phyloP scores from a whole-genome alignment of 1,284 basidiomycete genomes.

The Pyrrhoderma lamaoense region DNA sequence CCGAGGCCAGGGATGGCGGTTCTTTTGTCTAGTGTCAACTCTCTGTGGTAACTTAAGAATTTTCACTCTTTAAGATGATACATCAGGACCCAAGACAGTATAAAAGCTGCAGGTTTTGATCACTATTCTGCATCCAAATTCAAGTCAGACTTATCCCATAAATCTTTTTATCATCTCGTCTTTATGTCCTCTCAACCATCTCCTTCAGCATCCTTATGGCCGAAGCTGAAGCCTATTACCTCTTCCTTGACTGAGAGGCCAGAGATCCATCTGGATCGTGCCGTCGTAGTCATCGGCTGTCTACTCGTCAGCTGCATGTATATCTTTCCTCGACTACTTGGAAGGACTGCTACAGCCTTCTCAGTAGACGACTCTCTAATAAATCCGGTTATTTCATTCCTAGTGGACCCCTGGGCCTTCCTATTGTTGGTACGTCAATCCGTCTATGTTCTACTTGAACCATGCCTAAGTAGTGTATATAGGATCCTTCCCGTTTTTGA shows the following conservation, averaged over 20 bases:
- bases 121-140: no score
- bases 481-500: slow-evolving; percentile 25
- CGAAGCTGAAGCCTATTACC: slow-evolving; percentile 7
- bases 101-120: no score
- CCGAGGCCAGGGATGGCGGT: no score
- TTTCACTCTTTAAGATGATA: no score
- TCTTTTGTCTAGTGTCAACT: no score
- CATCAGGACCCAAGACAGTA: no score
- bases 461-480: not conserved
- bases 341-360: not conserved
- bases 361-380: slow-evolving; percentile 5
- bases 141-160: no score
- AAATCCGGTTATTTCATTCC: slow-evolving; percentile 9
- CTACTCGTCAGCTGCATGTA: not conserved
- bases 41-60: no score
- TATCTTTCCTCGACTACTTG: not conserved
- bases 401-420: slow-evolving; percentile 8
- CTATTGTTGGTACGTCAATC: slow-evolving; percentile 6
- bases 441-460: not conserved
- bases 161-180: no score
- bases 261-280: slow-evolving; percentile 4
- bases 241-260: slow-evolving; percentile 1
- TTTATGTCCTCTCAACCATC: slow-evolving; percentile 10
- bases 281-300: slow-evolving; percentile 7
- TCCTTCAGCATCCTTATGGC: slow-evolving; percentile 7